A percentile compares a stretch with the other conserved stretches of the same genome.
Evolutionary conservation across 148 eudicot genomes (phyloP).

Genomic region (Silene latifolia): DNA sequence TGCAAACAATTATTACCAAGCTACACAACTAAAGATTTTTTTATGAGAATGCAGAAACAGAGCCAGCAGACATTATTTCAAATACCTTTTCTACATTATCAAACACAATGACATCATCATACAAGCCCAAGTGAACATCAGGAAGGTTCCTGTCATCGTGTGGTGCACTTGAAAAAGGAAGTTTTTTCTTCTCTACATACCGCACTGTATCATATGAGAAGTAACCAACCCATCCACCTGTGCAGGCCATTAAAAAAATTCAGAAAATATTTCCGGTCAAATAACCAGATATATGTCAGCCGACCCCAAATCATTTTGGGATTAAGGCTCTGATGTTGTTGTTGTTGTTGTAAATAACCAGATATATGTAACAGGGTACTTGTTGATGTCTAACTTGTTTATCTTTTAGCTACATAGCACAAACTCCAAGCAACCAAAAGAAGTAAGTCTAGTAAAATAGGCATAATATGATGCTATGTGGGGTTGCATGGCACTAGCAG

Average conservation of each 20-base stretch:
- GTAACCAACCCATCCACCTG: conserved; percentile 99
- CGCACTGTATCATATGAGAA: conserved; percentile 97
- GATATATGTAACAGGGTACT: background rate
- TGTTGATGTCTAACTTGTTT: background rate
- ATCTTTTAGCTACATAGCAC: background rate
- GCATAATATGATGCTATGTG: too few species aligned
- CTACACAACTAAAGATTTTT: background rate
- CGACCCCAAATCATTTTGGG: too few species aligned
- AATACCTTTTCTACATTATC: conserved; percentile 94
- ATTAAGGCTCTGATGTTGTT: too few species aligned
- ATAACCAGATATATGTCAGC: too few species aligned
- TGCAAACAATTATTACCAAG: background rate
- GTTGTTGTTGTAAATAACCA: too few species aligned
- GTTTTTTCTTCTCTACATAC: conserved; percentile 90
- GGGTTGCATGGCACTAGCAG: too few species aligned
- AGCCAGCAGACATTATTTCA: conserved; percentile 3
- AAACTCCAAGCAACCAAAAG: background rate
- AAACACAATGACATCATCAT: conserved; percentile 93
- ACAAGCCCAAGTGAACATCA: conserved; percentile 86
- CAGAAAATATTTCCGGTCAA: background rate
- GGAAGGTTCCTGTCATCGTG: conserved; percentile 91
- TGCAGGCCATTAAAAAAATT: conserved; percentile 15
- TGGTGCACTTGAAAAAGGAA: conserved; percentile 86
- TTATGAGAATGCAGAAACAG: background rate
- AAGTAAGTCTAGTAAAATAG: background rate